Percentiles rank a stretch among this genome's conserved stretches.
phyloP scores from a whole-genome alignment of 371 early-diverging fungal genomes.

The Mortierella sp. region DNA sequence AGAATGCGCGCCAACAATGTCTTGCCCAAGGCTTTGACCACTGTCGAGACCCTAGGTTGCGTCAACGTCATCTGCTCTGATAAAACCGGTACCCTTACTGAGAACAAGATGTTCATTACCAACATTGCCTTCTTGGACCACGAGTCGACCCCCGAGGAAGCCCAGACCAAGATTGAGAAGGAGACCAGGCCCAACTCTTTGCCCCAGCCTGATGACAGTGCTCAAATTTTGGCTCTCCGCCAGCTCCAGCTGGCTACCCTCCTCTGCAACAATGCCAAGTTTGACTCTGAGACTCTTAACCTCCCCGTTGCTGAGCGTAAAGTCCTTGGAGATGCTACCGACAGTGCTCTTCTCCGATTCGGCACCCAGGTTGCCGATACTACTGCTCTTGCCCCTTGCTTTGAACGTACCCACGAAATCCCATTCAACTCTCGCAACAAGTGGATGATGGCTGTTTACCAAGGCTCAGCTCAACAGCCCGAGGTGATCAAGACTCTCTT shows the following conservation, averaged over 20 bases:
- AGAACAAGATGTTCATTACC: constrained; percentile 73
- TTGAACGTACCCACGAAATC: constrained; percentile 59
- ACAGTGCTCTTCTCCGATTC: constrained; percentile 82
- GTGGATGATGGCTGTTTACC: constrained; percentile 56
- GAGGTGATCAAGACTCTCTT: constrained; percentile 54
- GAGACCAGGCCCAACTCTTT: constrained; percentile 17
- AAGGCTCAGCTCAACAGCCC: constrained; percentile 39
- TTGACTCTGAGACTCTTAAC: constrained; percentile 61
- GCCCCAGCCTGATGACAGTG: constrained; percentile 34
- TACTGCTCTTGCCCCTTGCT: constrained; percentile 24
- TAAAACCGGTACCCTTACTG: constrained; percentile 82
- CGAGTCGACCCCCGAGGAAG: constrained; percentile 51
- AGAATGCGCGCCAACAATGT: constrained; percentile 69
- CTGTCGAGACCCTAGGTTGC: constrained; percentile 79
- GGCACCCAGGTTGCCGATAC: constrained; percentile 54
- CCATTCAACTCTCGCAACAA: constrained; percentile 41
- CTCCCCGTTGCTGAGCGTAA: constrained; percentile 66
- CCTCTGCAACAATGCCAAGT: constrained; percentile 76
- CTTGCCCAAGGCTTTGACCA: constrained; percentile 71
- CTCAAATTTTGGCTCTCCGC: constrained; percentile 41
- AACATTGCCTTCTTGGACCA: constrained; percentile 62
- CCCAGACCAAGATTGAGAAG: constrained; percentile 31
- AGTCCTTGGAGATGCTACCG: constrained; percentile 82
- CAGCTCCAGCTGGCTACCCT: constrained; percentile 66
- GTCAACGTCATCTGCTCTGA: constrained; percentile 80